A percentile compares a stretch with the other conserved stretches of the same genome.
phyloP scores from a whole-genome alignment of 2,329 filamentous ascomycete species.

The Pleomassaria siparia region DNA sequence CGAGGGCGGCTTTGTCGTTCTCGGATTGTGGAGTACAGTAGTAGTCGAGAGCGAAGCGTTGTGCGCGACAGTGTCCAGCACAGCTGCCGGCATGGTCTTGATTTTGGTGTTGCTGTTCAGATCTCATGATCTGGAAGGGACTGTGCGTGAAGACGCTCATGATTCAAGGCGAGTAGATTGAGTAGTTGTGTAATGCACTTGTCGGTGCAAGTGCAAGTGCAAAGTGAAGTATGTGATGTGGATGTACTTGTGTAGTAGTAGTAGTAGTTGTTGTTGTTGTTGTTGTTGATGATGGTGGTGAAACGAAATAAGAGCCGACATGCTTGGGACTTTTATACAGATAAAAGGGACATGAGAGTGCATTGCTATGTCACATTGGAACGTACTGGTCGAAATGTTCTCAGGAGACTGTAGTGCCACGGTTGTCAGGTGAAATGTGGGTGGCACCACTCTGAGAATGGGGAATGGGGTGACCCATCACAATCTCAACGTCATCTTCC shows the following conservation, averaged over 20 bases:
- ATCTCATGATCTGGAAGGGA: not conserved
- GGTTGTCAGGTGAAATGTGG: not conserved
- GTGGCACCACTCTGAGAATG: not conserved
- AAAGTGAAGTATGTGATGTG: not conserved
- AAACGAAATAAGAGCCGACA: not conserved
- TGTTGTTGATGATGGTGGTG: constrained; percentile 1
- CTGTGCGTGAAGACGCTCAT: too few relatives aligned
- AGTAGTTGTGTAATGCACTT: not conserved
- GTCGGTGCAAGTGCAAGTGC: not conserved
- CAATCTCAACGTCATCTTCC: too few relatives aligned
- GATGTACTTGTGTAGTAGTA: too few relatives aligned
- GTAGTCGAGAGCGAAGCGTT: constrained; percentile 22
- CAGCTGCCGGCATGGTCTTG: constrained; percentile 13
- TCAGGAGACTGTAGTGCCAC: not conserved
- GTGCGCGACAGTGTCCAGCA: constrained; percentile 28
- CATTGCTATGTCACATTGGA: not conserved
- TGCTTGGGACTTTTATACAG: not conserved
- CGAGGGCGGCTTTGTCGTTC: constrained; percentile 18
- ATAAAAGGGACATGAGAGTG: not conserved
- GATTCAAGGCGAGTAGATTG: not conserved
- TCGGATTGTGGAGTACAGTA: constrained; percentile 20
- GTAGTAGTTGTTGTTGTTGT: not conserved
- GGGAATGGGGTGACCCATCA: not conserved
- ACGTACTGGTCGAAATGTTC: not conserved
- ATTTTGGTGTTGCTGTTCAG: not conserved